These are phyloP conservation scores for Mycena kentingensis DNA, from an alignment of 768 basidiomycete genomes.

Conservation along the genomic window DNA sequence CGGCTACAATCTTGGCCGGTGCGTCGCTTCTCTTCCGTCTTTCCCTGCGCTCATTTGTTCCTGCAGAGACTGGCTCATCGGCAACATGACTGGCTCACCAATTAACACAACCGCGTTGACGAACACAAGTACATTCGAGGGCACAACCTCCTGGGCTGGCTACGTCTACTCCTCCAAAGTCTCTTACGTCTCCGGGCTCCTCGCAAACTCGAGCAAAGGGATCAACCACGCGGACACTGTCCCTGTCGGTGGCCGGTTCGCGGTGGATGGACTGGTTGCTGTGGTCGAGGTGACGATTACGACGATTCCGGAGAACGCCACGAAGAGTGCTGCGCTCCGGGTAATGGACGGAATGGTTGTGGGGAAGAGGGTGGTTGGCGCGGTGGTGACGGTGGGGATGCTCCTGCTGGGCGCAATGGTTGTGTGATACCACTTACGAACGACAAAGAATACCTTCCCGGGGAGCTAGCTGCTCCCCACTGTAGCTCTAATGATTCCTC, in stretches of 20 bases:
- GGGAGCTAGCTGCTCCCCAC: no score
- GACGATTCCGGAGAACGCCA: conserved; percentile 29
- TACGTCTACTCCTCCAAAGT: conserved; percentile 77
- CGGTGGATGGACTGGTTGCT: conserved; percentile 83
- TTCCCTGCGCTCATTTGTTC: conserved; percentile 2
- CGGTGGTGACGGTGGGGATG: not conserved
- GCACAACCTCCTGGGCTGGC: conserved; percentile 60
- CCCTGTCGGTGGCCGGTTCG: conserved; percentile 49
- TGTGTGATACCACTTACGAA: not conserved
- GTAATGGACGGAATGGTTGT: not conserved
- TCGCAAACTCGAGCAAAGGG: conserved; percentile 67
- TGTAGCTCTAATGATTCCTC: no score
- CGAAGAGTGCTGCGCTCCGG: not conserved
- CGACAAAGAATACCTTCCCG: no score
- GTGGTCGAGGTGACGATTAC: conserved; percentile 74
- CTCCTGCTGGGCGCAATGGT: not conserved
- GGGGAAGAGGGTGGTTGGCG: not conserved
- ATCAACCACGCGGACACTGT: conserved; percentile 71
- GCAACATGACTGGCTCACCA: conserved; percentile 66
- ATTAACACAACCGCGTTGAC: conserved; percentile 51
- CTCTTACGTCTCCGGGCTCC: conserved; percentile 66
- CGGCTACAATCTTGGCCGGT: conserved; percentile 84
- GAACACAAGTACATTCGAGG: conserved; percentile 63
- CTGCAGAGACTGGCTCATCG: conserved; percentile 77
- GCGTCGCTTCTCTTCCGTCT: conserved; percentile 14